Evolutionary conservation across 2,329 filamentous ascomycete genomes (phyloP), one percentile per base, ranked within the genome.

Genomic region (Nemania sp.): DNA sequence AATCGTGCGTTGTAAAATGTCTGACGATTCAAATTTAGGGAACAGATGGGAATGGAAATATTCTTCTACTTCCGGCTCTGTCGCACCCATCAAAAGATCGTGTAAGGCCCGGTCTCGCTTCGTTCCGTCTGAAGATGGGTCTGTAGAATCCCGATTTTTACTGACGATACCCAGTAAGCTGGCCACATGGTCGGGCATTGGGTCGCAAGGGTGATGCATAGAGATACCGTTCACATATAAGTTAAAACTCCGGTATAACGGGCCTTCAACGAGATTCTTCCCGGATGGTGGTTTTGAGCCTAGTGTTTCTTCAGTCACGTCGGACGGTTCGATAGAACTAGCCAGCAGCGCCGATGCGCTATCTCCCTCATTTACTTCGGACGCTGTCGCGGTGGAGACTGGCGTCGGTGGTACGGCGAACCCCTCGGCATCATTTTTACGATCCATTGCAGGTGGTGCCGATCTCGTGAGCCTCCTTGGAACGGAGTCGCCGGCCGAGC

Each of bases 141-240:
- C 22, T 19, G 39, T 22, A 17, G 39, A 42, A 7, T 28, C 23
- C 14, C 39, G 39, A 5, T 42, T 15, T 20, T 28, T 19, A 7
- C 23, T 6, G 2, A 28, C 20, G 5, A 9, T 2, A 17, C 12
- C 19, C 3, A 42, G n/a, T 5, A 42, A 2, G 11, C 12, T 28
- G 20, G 39, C 23, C 3, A 42, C 12, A 26, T 42, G 23, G 26
- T 26, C 23, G 2, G 39, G 39, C 5, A 63, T 55, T 48, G 54
- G 19, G 24, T 65, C 59, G 36, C 36, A 34, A 17, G 19, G 47
- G 41, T n/a, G 31, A 11, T 52, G 63, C 15, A 65, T 52, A 20
- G 61, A 61, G 43, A 66, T 64, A 52, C 62, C 57, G 54, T 65
- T 61, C n/a, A 44, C 53, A 24, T 52, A 41, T 50, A 67, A 61